Evolutionary conservation across 2,329 filamentous ascomycete species (phyloP), one percentile per base, ranked within the genome.

Genomic region (Exophiala oligosperma): DNA sequence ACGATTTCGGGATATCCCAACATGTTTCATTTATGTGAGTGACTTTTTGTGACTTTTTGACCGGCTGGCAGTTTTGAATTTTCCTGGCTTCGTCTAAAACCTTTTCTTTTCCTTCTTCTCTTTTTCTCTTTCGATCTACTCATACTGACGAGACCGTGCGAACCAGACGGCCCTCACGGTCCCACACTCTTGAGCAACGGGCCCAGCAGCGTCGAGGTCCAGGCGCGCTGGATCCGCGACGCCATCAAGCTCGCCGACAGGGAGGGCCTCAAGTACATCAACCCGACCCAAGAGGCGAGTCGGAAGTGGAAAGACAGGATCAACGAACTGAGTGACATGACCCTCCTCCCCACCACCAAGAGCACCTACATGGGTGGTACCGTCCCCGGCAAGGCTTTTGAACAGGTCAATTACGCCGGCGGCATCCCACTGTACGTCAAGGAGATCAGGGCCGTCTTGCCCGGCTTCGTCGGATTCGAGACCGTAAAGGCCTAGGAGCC

Each of bases 151-250:
- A 17, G 17, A 17, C 17, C 17, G 17, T 17, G 17, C 17, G 17
- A 17, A 17, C 17, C 5, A 43, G 40, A 84, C 64, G 82, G 83
- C 0, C 72, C 77, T 0, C 83, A 86, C 24, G 81, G 74, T 0
- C 84, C 83, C 0, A 84, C 82, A 0, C 75, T 82, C 0, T 72
- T 85, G 7, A 70, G 74, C 70, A 87, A 86, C 63, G 84, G 83
- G 0, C 84, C 84, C 0, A 77, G 79, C 0, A 76, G 73, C 1
- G 77, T 81, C 14, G 81, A 85, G 63, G 64, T 83, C 0, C 84
- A 87, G 65, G 83, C 81, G 2, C 73, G 80, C 0, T 86, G 82
- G 82, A 67, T 68, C 55, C 72, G 74, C 14, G 77, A 81, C 48
- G 68, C 69, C 44, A 82, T 87, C 52, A 70, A 73, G 37, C 78